phyloP scores from a whole-genome alignment of 2,329 filamentous ascomycete genomes.

The Xylaria sp. region DNA sequence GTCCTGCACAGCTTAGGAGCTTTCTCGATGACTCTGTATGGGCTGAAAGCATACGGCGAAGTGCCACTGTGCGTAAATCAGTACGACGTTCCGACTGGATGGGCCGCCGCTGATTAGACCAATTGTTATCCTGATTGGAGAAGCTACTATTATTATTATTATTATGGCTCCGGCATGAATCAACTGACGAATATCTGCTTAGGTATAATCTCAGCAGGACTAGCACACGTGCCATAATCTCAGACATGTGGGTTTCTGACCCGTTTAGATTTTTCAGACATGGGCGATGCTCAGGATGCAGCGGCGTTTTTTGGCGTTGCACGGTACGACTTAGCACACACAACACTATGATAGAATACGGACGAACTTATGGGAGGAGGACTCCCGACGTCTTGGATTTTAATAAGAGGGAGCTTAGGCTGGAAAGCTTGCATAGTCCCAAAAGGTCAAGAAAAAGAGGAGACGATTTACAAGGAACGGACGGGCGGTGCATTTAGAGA shows the following conservation, averaged over 20 bases:
- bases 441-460: not conserved
- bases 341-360: conserved; percentile 8
- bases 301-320: conserved; percentile 26
- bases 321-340: not conserved
- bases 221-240: not conserved
- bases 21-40: conserved; percentile 90
- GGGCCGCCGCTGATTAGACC: conserved; percentile 36
- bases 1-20: conserved; percentile 80
- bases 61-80: conserved; percentile 73
- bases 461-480: conserved; percentile 4
- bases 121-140: not conserved
- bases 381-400: not conserved
- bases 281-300: not conserved
- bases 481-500: conserved; percentile 16
- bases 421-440: conserved; percentile 15
- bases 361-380: conserved; percentile 7
- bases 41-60: conserved; percentile 91
- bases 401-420: not conserved
- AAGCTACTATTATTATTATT: not conserved
- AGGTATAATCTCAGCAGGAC: not conserved
- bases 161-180: not conserved
- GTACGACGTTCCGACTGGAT: conserved; percentile 51
- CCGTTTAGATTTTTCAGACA: not conserved
- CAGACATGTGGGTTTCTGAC: not conserved
- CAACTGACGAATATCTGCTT: not conserved